Evolutionary conservation across 2,329 filamentous ascomycete genomes (phyloP).

Genomic region (Fusarium tuaranense): DNA sequence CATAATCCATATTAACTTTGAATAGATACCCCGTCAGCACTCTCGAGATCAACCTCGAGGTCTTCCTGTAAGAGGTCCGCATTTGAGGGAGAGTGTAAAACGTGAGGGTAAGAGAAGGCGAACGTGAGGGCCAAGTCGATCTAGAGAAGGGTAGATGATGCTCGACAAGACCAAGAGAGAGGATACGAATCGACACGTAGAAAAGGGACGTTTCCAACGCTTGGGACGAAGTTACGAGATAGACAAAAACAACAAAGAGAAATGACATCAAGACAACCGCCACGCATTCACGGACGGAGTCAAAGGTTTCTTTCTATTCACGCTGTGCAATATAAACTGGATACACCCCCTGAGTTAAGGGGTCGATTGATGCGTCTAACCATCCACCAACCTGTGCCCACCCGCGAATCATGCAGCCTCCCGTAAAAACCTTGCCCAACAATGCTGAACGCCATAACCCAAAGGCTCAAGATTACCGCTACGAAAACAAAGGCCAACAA

Average conservation of each 20-base stretch:
- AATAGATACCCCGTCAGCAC: constrained; percentile 88
- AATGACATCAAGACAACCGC: constrained; percentile 14
- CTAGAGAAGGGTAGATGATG: constrained; percentile 3
- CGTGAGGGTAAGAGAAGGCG: constrained; percentile 14
- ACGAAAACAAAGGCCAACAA: constrained; percentile 5
- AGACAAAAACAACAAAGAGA: constrained; percentile 42
- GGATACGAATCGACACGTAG: constrained; percentile 31
- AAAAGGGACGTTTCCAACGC: constrained; percentile 31
- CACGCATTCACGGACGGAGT: constrained; percentile 1
- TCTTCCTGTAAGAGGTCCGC: constrained; percentile 75
- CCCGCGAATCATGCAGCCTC: neutral
- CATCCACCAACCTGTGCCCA: constrained; percentile 2
- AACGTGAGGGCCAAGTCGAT: neutral
- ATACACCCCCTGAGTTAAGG: neutral
- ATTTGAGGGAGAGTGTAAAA: constrained; percentile 27
- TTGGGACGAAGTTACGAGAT: constrained; percentile 41
- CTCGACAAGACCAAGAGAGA: constrained; percentile 27
- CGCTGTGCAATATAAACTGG: neutral
- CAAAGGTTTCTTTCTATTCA: neutral
- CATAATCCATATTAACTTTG: constrained; percentile 33
- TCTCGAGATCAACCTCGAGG: constrained; percentile 93
- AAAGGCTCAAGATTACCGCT: constrained; percentile 2
- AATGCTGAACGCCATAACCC: constrained; percentile 23
- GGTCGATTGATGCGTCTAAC: constrained; percentile 23
- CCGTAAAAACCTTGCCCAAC: constrained; percentile 7